Evolutionary conservation across 2,329 filamentous ascomycete genomes (phyloP).

Genomic region (Xylariaceae sp.): DNA sequence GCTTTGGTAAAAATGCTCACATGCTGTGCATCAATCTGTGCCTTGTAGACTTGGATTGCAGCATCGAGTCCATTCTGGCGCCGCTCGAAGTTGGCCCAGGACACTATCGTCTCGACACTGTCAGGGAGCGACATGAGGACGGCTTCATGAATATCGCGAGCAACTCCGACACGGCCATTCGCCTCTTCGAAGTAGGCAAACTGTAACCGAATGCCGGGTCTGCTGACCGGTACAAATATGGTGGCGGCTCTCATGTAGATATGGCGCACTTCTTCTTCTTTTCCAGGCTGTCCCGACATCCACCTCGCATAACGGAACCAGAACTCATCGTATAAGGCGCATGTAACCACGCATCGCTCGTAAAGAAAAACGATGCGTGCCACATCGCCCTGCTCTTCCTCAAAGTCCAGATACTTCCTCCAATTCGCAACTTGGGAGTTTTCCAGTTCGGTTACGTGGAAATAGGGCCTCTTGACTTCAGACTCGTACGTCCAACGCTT

Average conservation of each 20-base stretch:
- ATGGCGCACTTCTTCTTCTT: slow-evolving; percentile 85
- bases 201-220: slow-evolving; percentile 78
- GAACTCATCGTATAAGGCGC: slow-evolving; percentile 94
- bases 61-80: slow-evolving; percentile 80
- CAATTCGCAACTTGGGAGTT: slow-evolving; percentile 82
- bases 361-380: slow-evolving; percentile 77
- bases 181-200: slow-evolving; percentile 96
- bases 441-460: slow-evolving; percentile 91
- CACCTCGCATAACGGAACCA: slow-evolving; percentile 96
- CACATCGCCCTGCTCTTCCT: slow-evolving; percentile 79
- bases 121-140: slow-evolving; percentile 74
- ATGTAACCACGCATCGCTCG: slow-evolving; percentile 88
- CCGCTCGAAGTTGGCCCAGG: slow-evolving; percentile 80
- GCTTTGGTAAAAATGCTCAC: slow-evolving; percentile 80
- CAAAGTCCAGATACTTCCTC: slow-evolving; percentile 95
- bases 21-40: slow-evolving; percentile 69
- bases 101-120: slow-evolving; percentile 82
- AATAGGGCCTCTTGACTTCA: slow-evolving; percentile 93
- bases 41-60: slow-evolving; percentile 78
- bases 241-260: slow-evolving; percentile 86
- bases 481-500: slow-evolving; percentile 95
- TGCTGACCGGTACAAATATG: slow-evolving; percentile 80
- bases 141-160: slow-evolving; percentile 78
- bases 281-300: slow-evolving; percentile 78
- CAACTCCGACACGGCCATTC: slow-evolving; percentile 69